Conservation (phyloP, 2,329 filamentous ascomycete genomes). For the Verticillium klebahnii region DNA sequence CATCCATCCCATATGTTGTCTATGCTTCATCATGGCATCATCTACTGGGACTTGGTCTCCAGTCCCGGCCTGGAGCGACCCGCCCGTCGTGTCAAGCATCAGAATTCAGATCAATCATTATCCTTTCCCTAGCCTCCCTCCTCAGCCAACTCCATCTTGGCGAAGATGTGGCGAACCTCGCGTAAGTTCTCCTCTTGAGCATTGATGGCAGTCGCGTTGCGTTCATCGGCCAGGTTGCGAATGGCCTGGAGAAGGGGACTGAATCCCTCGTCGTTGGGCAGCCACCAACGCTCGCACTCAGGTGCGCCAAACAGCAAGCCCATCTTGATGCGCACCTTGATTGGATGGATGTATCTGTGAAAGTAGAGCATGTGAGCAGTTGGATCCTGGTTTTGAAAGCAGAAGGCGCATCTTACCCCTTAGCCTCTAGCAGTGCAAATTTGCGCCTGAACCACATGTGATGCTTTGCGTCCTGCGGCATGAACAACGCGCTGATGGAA, state of each 20-base stretch:
- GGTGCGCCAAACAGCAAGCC: slow-evolving; percentile 69
- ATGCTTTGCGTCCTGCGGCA: slow-evolving; percentile 70
- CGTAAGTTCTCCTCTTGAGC: slow-evolving; percentile 61
- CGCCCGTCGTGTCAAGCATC: neutral
- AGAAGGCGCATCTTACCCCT: slow-evolving; percentile 58
- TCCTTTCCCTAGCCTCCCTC: slow-evolving; percentile 7
- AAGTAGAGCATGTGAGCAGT: slow-evolving; percentile 4
- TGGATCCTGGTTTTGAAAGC: neutral
- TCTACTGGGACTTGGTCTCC: neutral
- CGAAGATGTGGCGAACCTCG: slow-evolving; percentile 72
- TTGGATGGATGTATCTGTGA: slow-evolving; percentile 75
- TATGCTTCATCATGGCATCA: neutral
- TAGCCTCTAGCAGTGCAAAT: slow-evolving; percentile 71
- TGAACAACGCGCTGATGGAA: slow-evolving; percentile 70
- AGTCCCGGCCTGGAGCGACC: neutral
- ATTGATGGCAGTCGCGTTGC: slow-evolving; percentile 56
- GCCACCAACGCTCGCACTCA: slow-evolving; percentile 79
- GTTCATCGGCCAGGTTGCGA: slow-evolving; percentile 75
- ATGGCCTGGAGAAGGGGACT: slow-evolving; percentile 70
- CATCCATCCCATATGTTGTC: neutral
- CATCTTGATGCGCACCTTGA: slow-evolving; percentile 69
- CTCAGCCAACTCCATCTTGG: slow-evolving; percentile 38
- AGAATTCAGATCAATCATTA: neutral
- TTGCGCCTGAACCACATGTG: slow-evolving; percentile 76
- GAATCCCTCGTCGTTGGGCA: slow-evolving; percentile 75